Evolutionary conservation across 73 alveolate genomes (phyloP).

Genomic region (Durusdinium trenchii): DNA sequence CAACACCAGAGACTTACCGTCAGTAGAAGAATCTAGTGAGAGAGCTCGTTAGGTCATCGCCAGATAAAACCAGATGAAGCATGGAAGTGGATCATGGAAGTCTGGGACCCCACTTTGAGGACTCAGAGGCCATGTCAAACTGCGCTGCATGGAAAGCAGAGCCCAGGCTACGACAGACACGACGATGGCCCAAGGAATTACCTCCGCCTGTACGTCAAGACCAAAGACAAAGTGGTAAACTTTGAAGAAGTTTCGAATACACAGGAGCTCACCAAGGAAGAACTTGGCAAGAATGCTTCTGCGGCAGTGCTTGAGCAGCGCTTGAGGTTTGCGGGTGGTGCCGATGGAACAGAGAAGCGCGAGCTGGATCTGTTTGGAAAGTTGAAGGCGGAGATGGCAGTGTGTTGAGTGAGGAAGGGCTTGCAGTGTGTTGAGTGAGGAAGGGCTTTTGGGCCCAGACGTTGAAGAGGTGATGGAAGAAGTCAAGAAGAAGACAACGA

Average conservation of each 20-base stretch:
- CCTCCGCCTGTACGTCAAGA: background rate
- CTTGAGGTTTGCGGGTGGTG: background rate
- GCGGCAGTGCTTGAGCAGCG: background rate
- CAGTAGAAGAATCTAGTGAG: too few relatives aligned
- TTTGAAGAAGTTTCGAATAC: background rate
- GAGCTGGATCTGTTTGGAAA: background rate
- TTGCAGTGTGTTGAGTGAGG: background rate
- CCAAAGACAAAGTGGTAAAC: background rate
- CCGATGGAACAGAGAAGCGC: background rate
- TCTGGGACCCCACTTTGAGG: too few relatives aligned
- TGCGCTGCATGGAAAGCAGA: too few relatives aligned
- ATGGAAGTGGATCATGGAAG: too few relatives aligned
- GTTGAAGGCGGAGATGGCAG: background rate
- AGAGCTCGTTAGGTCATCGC: too few relatives aligned
- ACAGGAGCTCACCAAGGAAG: background rate
- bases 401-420: background rate
- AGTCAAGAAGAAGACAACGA: background rate
- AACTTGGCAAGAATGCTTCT: conserved; percentile 5
- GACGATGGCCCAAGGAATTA: background rate
- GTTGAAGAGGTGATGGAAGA: background rate
- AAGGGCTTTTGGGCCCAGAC: background rate
- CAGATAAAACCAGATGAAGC: too few relatives aligned
- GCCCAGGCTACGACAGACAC: background rate
- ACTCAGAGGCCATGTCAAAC: too few relatives aligned
- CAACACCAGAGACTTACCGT: too few relatives aligned